A percentile compares a stretch with the other conserved stretches of the same genome.
Conservation (phyloP, 2,329 filamentous ascomycete genomes). For the Zopfia rhizophila region DNA sequence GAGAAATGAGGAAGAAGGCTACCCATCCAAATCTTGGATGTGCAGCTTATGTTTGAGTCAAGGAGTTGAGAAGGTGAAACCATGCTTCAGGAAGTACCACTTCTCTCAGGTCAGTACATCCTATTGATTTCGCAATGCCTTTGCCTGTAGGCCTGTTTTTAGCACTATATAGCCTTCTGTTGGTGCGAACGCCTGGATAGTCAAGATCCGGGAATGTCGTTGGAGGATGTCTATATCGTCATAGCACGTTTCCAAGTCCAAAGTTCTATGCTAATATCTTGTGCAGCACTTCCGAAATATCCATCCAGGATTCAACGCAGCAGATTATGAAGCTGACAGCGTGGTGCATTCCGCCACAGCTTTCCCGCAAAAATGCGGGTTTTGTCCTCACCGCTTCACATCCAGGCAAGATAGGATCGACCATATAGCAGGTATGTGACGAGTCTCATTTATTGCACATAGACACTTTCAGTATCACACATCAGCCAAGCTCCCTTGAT, state of each 20-base stretch:
- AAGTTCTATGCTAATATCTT: too few relatives aligned
- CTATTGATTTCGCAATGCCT: too few relatives aligned
- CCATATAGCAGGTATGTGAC: slow-evolving; percentile 40
- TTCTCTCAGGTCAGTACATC: slow-evolving; percentile 39
- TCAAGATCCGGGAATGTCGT: too few relatives aligned
- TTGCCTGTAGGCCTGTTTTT: too few relatives aligned
- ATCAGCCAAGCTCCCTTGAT: too few relatives aligned
- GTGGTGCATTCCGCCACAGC: slow-evolving; percentile 45
- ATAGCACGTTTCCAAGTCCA: too few relatives aligned
- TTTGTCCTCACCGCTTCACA: slow-evolving; percentile 46
- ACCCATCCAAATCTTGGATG: slow-evolving; percentile 47
- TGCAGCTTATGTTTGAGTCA: slow-evolving; percentile 45
- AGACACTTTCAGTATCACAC: too few relatives aligned
- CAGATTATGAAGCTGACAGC: slow-evolving; percentile 44
- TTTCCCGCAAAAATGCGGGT: slow-evolving; percentile 49
- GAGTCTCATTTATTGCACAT: not conserved
- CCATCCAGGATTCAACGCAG: slow-evolving; percentile 44
- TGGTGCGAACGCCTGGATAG: too few relatives aligned
- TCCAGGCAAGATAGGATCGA: slow-evolving; percentile 50
- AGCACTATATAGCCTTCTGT: too few relatives aligned
- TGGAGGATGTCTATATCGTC: too few relatives aligned
- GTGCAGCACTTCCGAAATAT: slow-evolving; percentile 50
- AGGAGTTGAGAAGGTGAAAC: slow-evolving; percentile 47
- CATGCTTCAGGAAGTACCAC: slow-evolving; percentile 50
- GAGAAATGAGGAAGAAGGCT: slow-evolving; percentile 51